Conservation (phyloP, 495 filamentous ascomycete species). For the Aspergillus coremiiformis region DNA sequence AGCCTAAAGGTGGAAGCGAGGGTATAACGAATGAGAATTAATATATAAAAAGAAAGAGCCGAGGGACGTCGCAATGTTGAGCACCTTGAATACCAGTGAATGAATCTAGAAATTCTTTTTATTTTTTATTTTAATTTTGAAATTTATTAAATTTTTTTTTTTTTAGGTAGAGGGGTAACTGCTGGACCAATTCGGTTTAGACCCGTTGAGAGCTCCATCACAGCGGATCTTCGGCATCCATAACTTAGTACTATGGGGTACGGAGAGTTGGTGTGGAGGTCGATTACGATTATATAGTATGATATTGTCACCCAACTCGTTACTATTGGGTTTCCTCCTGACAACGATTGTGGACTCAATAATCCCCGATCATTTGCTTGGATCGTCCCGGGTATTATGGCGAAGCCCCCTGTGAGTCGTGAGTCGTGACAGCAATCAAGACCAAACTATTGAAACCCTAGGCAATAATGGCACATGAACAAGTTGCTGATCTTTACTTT, state of each 20-base stretch:
- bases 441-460: conserved; percentile 12
- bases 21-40: neutral
- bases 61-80: neutral
- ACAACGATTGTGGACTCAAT: neutral
- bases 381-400: neutral
- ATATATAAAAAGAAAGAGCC: neutral
- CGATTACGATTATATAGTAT: too few relatives aligned
- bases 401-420: neutral
- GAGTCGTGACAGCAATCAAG: neutral
- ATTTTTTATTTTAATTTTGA: too few relatives aligned
- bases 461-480: conserved; percentile 11
- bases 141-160: too few relatives aligned
- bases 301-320: neutral
- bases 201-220: neutral
- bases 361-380: neutral
- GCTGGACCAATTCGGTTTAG: conserved; percentile 7
- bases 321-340: neutral
- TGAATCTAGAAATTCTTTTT: neutral
- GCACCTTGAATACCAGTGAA: neutral
- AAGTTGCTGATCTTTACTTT: conserved; percentile 12
- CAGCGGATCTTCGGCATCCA: neutral
- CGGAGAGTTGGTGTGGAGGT: neutral
- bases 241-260: conserved; percentile 4
- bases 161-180: conserved; percentile 2
- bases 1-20: neutral